Evolutionary conservation across 306 rosid genomes (phyloP), one percentile per base, ranked within the genome.

Genomic region (Vigna angularis): DNA sequence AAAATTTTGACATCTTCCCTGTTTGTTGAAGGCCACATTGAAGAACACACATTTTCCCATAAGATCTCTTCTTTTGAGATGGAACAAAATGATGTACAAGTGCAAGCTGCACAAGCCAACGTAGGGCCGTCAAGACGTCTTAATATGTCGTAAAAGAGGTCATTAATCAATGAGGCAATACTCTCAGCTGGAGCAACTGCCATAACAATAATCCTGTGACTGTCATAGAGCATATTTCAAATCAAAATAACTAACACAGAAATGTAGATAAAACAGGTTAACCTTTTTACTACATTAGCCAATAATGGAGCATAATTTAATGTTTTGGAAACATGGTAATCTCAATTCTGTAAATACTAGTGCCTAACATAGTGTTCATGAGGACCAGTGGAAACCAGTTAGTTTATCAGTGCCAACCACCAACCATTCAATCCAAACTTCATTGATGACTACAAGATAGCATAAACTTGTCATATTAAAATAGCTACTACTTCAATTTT

Each of bases 21-120:
- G 36, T 89, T 76, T 64, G 98, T 94, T 7, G 97, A 90, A 81
- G 98, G 97, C 97, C 97, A 91, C 93, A 86, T 82, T 36, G 96
- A 83, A 28, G 98, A 83, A 67, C 98, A 91, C 8, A 88, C 94
- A 57, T 91, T 77, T 87, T 91, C 96, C 98, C 98, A 94, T 72
- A 94, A 81, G 63, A 87, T 86, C 79, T 94, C 98, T 75, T 94
- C 97, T 83, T 86, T 91, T 70, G 91, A 93, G 82, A 93, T 87
- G 85, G 97, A 90, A 79, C 84, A 79, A 74, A 94, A 89, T 3
- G 96, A 77, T 9, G 90, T 88, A 81, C 98, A 93, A 47, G 97
- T 74, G 77, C 98, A 93, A 47, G 98, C 92, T 55, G 93, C 93
- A 66, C 88, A 89, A 36, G 94, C 98, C 85, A 94, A 77, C 2